These are phyloP conservation scores for Syncephalastrum monosporum DNA, from an alignment of 371 early-diverging fungal species.

Conservation along the genomic window DNA sequence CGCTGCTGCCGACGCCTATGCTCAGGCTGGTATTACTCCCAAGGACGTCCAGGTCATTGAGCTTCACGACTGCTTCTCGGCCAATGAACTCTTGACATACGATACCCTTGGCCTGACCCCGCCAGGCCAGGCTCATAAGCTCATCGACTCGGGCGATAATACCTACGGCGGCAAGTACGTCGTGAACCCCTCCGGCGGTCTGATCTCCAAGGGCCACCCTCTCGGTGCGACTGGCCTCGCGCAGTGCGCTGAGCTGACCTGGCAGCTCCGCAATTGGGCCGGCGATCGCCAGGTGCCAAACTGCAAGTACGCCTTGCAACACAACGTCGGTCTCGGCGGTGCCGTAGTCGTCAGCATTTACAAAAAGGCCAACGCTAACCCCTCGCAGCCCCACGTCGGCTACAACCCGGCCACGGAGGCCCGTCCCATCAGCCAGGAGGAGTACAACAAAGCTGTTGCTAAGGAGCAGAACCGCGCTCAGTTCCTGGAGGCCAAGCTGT, in stretches of 20 bases:
- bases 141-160: constrained; percentile 58
- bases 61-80: constrained; percentile 83
- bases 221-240: constrained; percentile 83
- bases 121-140: constrained; percentile 63
- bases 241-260: constrained; percentile 67
- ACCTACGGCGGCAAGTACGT: constrained; percentile 66
- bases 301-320: constrained; percentile 70
- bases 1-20: constrained; percentile 62
- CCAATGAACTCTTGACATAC: constrained; percentile 80
- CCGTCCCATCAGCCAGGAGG: constrained; percentile 56
- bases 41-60: constrained; percentile 73
- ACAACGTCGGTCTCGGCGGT: constrained; percentile 82
- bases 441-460: constrained; percentile 57
- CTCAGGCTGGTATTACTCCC: constrained; percentile 60
- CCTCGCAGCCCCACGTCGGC: constrained; percentile 56
- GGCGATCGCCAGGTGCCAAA: constrained; percentile 74
- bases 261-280: constrained; percentile 74
- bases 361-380: constrained; percentile 49
- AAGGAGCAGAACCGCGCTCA: constrained; percentile 47
- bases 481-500: constrained; percentile 43
- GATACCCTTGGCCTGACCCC: constrained; percentile 74
- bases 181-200: constrained; percentile 78
- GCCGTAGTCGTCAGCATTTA: constrained; percentile 76
- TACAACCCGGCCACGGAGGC: constrained; percentile 77
- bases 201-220: constrained; percentile 84